Evolutionary conservation across 2,329 filamentous ascomycete genomes (phyloP).

Genomic region (Pyricularia sp.): DNA sequence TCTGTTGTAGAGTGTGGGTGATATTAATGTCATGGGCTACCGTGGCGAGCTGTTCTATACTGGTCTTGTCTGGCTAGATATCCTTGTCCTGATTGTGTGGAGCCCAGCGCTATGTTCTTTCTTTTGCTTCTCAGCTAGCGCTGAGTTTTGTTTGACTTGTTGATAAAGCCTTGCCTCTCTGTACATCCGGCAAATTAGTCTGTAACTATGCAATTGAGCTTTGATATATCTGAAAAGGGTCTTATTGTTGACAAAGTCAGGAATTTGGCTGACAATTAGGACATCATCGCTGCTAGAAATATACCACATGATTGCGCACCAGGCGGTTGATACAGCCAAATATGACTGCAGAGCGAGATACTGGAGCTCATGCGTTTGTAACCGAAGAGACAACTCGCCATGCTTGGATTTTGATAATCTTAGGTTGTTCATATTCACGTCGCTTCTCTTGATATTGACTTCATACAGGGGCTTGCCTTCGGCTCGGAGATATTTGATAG

Average conservation of each 20-base stretch:
- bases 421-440: too few species aligned
- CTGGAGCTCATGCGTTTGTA: background rate
- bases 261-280: background rate
- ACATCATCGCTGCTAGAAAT: background rate
- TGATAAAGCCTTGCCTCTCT: background rate
- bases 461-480: too few species aligned
- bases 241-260: background rate
- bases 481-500: background rate
- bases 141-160: background rate
- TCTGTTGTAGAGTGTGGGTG: background rate
- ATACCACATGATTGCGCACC: background rate
- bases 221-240: background rate
- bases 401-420: too few species aligned
- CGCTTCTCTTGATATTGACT: too few species aligned
- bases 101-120: background rate
- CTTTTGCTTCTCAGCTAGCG: background rate
- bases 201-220: background rate
- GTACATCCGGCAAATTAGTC: background rate
- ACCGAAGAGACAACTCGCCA: too few species aligned
- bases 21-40: background rate
- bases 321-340: background rate
- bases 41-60: background rate
- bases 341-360: background rate
- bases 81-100: background rate
- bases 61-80: background rate